These are phyloP conservation scores for Podospora didyma DNA, from an alignment of 495 filamentous ascomycete genomes.

Conservation along the genomic window DNA sequence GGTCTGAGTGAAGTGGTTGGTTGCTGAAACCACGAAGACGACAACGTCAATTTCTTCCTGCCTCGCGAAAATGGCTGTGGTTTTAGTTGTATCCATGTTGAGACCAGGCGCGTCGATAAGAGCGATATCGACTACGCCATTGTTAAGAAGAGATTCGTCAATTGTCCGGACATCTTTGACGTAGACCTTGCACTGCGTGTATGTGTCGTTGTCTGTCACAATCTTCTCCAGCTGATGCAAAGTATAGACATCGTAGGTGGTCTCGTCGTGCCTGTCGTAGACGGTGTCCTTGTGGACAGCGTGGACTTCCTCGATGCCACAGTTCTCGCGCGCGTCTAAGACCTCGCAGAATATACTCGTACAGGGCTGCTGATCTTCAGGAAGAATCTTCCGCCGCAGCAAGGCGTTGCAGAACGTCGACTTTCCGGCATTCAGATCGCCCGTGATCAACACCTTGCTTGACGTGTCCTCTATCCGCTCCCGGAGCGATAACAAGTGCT, in stretches of 20 bases:
- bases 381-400: slow-evolving; percentile 83
- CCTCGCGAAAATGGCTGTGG: slow-evolving; percentile 90
- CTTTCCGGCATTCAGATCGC: slow-evolving; percentile 95
- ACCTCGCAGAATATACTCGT: slow-evolving; percentile 99
- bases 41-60: slow-evolving; percentile 99
- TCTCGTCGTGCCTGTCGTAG: slow-evolving; percentile 89
- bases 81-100: slow-evolving; percentile 93
- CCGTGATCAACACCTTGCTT: slow-evolving; percentile 96
- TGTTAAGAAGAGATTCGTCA: slow-evolving; percentile 91
- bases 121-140: slow-evolving; percentile 96
- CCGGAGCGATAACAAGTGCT: slow-evolving; percentile 78
- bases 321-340: slow-evolving; percentile 85
- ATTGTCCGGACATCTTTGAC: slow-evolving; percentile 87
- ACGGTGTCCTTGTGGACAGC: slow-evolving; percentile 74
- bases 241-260: slow-evolving; percentile 82
- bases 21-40: slow-evolving; percentile 95
- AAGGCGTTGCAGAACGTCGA: slow-evolving; percentile 98
- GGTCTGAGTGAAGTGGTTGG: slow-evolving; percentile 94
- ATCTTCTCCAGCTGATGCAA: slow-evolving; percentile 79
- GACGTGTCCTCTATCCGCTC: slow-evolving; percentile 96
- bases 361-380: slow-evolving; percentile 98
- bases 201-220: slow-evolving; percentile 79
- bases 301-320: slow-evolving; percentile 88
- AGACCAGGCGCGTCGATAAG: slow-evolving; percentile 95
- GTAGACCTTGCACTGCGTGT: slow-evolving; percentile 95